Percentiles rank a stretch among this genome's conserved stretches.
Conservation (phyloP, 106 monocot genomes). For the Acanthochlamys bracteata region DNA sequence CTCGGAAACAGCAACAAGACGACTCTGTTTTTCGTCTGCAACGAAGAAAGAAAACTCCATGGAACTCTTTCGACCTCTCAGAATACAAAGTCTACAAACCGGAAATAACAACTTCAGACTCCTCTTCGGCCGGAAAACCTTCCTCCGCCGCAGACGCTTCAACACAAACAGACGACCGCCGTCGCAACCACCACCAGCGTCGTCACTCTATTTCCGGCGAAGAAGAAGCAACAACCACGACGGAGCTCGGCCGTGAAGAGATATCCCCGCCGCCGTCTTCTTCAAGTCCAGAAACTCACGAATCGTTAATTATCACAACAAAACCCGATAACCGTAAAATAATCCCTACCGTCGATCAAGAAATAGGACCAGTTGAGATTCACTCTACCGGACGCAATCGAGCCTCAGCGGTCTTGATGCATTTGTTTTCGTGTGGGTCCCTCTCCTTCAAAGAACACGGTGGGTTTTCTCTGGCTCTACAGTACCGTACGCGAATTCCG, state of each 20-base stretch:
- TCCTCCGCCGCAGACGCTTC: constrained; percentile 51
- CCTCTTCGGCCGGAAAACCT: constrained; percentile 6
- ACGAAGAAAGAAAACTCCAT: constrained; percentile 24
- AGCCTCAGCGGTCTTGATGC: constrained; percentile 71
- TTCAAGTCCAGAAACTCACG: constrained; percentile 62
- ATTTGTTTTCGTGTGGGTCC: constrained; percentile 75
- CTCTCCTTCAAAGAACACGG: constrained; percentile 39
- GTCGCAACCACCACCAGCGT: constrained; percentile 8
- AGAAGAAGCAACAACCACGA: neutral
- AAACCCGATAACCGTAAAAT: constrained; percentile 24
- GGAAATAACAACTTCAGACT: constrained; percentile 18
- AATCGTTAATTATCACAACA: constrained; percentile 21
- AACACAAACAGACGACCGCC: constrained; percentile 70
- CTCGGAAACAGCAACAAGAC: constrained; percentile 5
- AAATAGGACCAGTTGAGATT: constrained; percentile 22
- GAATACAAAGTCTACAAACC: constrained; percentile 83
- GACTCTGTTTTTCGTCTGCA: constrained; percentile 1
- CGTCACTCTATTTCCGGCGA: constrained; percentile 8
- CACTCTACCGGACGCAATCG: constrained; percentile 37
- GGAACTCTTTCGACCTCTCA: constrained; percentile 42
- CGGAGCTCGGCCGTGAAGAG: constrained; percentile 51
- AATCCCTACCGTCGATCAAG: constrained; percentile 8
- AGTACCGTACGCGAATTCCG: neutral
- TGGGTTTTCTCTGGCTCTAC: constrained; percentile 16
- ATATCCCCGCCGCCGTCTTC: constrained; percentile 80